phyloP scores from a whole-genome alignment of 2,329 filamentous ascomycete genomes.

The Ceratocystis colombiana region DNA sequence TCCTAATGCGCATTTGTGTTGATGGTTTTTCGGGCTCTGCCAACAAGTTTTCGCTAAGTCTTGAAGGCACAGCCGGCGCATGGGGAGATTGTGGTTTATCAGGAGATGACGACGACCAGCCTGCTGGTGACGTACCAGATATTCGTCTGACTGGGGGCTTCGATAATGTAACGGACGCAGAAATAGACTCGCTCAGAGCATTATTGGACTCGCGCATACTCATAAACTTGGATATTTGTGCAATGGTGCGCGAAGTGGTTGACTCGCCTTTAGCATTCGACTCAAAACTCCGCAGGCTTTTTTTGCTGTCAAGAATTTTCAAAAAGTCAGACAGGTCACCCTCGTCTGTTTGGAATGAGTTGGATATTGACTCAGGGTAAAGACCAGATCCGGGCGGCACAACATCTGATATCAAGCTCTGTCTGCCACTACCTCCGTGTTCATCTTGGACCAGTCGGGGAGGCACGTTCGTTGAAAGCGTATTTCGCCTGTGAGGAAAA shows the following conservation, averaged over 20 bases:
- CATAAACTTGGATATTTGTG: conserved; percentile 75
- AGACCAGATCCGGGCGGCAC: conserved; percentile 68
- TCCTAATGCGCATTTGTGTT: not conserved
- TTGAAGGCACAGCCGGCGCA: conserved; percentile 83
- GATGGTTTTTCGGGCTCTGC: conserved; percentile 12
- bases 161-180: conserved; percentile 75
- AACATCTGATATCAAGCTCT: conserved; percentile 60
- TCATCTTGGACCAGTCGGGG: conserved; percentile 55
- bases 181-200: conserved; percentile 83
- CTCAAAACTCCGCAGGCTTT: conserved; percentile 74
- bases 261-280: conserved; percentile 52
- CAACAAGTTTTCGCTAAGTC: conserved; percentile 88
- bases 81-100: conserved; percentile 77
- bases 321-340: conserved; percentile 91
- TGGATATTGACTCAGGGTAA: conserved; percentile 59
- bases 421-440: conserved; percentile 68
- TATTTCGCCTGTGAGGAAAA: conserved; percentile 73
- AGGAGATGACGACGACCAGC: conserved; percentile 76
- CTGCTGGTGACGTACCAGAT: conserved; percentile 51
- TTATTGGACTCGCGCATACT: conserved; percentile 83
- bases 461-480: conserved; percentile 62
- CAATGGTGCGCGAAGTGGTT: conserved; percentile 62
- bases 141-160: conserved; percentile 48
- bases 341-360: conserved; percentile 65
- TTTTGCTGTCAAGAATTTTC: conserved; percentile 76